Conservation (phyloP, 768 basidiomycete genomes). For the Jaapia argillacea region DNA sequence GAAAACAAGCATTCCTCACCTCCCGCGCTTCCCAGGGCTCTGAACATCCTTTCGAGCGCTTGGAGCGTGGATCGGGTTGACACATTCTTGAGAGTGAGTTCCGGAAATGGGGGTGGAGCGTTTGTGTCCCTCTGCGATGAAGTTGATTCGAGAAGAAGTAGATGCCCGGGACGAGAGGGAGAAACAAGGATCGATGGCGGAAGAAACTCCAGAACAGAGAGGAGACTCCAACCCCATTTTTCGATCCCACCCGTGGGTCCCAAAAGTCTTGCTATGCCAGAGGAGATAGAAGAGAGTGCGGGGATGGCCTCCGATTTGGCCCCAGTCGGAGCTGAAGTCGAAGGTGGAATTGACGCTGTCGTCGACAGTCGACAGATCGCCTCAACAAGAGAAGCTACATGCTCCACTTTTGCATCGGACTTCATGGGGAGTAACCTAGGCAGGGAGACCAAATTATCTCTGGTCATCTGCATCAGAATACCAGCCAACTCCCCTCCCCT, state of each 20-base stretch:
- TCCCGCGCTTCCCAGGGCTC: conserved; percentile 55
- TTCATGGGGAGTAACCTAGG: conserved; percentile 63
- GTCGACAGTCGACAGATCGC: conserved; percentile 52
- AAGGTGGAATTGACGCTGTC: conserved; percentile 1
- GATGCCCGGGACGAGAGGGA: too few species aligned
- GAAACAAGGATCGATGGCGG: conserved; percentile 38
- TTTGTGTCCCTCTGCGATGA: too few species aligned
- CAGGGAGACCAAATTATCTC: conserved; percentile 55
- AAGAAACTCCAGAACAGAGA: conserved; percentile 71
- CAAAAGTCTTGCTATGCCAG: conserved; percentile 50
- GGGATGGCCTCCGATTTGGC: conserved; percentile 4
- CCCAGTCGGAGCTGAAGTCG: conserved; percentile 9
- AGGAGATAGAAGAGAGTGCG: conserved; percentile 34
- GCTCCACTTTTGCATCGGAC: conserved; percentile 66
- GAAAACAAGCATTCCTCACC: conserved; percentile 65
- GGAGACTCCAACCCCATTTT: conserved; percentile 84
- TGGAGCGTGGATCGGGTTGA: conserved; percentile 38
- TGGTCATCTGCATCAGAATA: conserved; percentile 50
- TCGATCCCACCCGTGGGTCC: conserved; percentile 82
- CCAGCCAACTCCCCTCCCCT: conserved; percentile 40
- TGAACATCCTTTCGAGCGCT: conserved; percentile 63
- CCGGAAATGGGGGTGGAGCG: conserved; percentile 42
- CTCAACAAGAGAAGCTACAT: conserved; percentile 55
- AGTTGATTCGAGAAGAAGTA: too few species aligned
- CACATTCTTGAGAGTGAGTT: conserved; percentile 44